phyloP scores from a whole-genome alignment of 176 grass and related monocot species.

The Miscanthus lutarioriparius region DNA sequence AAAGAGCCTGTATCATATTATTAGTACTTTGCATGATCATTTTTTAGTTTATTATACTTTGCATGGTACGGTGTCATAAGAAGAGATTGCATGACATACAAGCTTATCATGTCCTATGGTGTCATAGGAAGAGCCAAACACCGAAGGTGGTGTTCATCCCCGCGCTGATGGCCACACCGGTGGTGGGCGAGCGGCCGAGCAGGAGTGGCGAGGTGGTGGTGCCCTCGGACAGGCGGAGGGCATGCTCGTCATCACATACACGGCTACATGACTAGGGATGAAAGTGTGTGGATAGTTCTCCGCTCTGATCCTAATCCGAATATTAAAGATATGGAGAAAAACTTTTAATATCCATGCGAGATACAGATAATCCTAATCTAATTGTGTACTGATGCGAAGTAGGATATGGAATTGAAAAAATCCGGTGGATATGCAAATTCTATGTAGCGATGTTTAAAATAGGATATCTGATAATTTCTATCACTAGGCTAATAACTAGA shows the following conservation, averaged over 20 bases:
- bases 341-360: too few relatives aligned
- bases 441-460: too few relatives aligned
- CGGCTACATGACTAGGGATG: background rate
- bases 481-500: too few relatives aligned
- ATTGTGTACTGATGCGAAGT: too few relatives aligned
- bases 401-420: too few relatives aligned
- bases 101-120: background rate
- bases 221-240: background rate
- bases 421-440: too few relatives aligned
- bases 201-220: background rate
- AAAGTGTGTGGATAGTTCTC: too few relatives aligned
- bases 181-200: background rate
- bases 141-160: background rate
- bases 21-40: background rate
- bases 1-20: background rate
- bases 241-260: background rate
- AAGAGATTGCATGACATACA: background rate
- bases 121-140: background rate
- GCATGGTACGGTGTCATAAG: background rate
- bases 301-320: too few relatives aligned
- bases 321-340: too few relatives aligned
- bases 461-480: too few relatives aligned
- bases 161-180: background rate
- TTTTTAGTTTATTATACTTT: background rate
- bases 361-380: too few relatives aligned